A percentile compares a stretch with the other conserved stretches of the same genome.
Conservation (phyloP, 176 grass and related monocot species). For the Elaeis guineensis region DNA sequence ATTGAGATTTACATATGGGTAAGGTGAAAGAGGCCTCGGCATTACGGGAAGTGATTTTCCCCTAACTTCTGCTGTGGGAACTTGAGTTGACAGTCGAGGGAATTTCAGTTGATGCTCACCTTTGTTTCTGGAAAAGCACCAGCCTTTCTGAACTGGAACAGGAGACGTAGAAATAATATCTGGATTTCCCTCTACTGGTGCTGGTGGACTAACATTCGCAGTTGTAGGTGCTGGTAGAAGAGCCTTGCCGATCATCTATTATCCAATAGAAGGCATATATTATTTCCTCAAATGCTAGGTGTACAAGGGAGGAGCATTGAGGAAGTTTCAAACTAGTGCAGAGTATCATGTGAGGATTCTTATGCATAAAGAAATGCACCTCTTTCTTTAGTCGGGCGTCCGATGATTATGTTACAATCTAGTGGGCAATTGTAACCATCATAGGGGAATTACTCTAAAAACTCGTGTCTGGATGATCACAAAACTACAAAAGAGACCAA, state of each 20-base stretch:
- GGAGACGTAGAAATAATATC: constrained; percentile 10
- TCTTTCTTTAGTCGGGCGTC: too few species aligned
- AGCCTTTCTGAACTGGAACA: constrained; percentile 25
- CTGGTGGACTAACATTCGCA: constrained; percentile 44
- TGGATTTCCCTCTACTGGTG: constrained; percentile 14
- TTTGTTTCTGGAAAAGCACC: constrained; percentile 20
- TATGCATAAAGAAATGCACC: too few species aligned
- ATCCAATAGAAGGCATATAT: constrained; percentile 3
- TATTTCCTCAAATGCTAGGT: not conserved
- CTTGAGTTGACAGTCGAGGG: constrained; percentile 18
- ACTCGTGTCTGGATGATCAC: too few species aligned
- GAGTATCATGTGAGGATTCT: too few species aligned
- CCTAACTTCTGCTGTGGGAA: constrained; percentile 26
- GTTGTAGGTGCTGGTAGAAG: constrained; percentile 42
- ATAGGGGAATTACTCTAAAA: too few species aligned
- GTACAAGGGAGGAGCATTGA: too few species aligned
- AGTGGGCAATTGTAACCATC: too few species aligned
- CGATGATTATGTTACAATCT: too few species aligned
- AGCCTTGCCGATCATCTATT: constrained; percentile 83
- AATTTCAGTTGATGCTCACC: constrained; percentile 17
- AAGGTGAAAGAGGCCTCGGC: constrained; percentile 57
- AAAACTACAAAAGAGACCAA: too few species aligned
- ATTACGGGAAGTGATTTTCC: constrained; percentile 22
- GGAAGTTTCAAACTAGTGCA: too few species aligned
- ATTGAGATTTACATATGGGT: constrained; percentile 49